These are phyloP conservation scores for Paracoccidioides brasiliensis DNA, from an alignment of 2,329 filamentous ascomycete genomes.

Conservation along the genomic window DNA sequence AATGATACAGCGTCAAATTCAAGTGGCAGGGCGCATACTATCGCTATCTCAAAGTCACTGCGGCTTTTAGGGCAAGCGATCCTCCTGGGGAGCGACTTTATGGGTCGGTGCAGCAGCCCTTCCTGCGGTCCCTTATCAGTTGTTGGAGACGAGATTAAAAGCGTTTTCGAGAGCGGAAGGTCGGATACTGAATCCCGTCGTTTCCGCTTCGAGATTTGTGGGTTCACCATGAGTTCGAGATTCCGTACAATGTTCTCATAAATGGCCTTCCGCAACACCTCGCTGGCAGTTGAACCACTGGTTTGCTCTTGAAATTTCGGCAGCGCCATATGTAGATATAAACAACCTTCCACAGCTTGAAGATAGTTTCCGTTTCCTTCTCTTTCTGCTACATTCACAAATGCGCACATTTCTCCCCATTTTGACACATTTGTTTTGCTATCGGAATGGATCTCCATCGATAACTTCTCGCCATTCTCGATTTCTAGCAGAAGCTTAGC, in stretches of 20 bases:
- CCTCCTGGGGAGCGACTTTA: background rate
- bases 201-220: background rate
- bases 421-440: background rate
- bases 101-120: background rate
- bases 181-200: background rate
- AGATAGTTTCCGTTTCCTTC: background rate
- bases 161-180: background rate
- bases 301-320: background rate
- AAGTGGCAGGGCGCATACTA: slow-evolving; percentile 25
- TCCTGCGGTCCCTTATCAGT: background rate
- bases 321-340: background rate
- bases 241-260: background rate
- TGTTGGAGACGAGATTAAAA: background rate
- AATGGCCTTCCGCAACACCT: background rate
- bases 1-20: slow-evolving; percentile 21
- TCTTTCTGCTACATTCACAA: background rate
- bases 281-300: background rate
- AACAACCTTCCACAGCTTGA: background rate
- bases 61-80: background rate
- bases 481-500: background rate
- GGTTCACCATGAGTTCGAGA: background rate
- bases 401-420: background rate
- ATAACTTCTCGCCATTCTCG: background rate
- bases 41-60: slow-evolving; percentile 14
- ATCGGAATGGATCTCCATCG: background rate